Conservation (phyloP, 2,329 filamentous ascomycete genomes). For the Ophiostoma novo-ulmi region DNA sequence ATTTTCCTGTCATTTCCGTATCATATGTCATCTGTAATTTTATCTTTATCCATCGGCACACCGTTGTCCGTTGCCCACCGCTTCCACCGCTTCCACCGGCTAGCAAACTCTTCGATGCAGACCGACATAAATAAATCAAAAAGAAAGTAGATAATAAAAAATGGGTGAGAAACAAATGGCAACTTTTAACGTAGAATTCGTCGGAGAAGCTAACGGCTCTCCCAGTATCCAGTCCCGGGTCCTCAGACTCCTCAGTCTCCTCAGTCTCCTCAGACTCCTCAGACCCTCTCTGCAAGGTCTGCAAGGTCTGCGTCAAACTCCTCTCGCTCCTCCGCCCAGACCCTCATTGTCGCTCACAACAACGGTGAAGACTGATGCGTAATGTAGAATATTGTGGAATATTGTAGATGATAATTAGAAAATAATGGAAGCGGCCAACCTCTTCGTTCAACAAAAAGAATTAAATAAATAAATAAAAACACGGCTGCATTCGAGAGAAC, state of each 20-base stretch:
- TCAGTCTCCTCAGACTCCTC: not conserved
- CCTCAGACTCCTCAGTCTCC: not conserved
- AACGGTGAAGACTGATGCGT: not conserved
- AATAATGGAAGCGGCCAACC: not conserved
- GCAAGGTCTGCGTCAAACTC: not conserved
- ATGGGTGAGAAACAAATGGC: not conserved
- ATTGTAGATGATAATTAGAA: no score
- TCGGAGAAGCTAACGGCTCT: not conserved
- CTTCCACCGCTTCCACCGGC: no score
- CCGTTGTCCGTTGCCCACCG: not conserved
- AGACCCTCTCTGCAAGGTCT: not conserved
- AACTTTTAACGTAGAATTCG: not conserved
- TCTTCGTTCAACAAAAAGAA: not conserved
- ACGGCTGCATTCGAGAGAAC: not conserved
- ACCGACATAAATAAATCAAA: slow-evolving; percentile 2
- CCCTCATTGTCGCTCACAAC: not conserved
- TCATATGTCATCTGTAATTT: not conserved
- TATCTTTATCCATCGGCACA: not conserved
- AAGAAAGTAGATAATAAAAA: not conserved
- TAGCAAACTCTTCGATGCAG: slow-evolving; percentile 9
- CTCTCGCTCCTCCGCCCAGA: not conserved
- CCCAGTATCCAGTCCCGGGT: not conserved
- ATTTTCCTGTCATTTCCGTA: not conserved
- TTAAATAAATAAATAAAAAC: no score
- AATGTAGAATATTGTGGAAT: not conserved